Evolutionary conservation across 2,329 filamentous ascomycete species (phyloP).

Genomic region (Aspergillus ustus): DNA sequence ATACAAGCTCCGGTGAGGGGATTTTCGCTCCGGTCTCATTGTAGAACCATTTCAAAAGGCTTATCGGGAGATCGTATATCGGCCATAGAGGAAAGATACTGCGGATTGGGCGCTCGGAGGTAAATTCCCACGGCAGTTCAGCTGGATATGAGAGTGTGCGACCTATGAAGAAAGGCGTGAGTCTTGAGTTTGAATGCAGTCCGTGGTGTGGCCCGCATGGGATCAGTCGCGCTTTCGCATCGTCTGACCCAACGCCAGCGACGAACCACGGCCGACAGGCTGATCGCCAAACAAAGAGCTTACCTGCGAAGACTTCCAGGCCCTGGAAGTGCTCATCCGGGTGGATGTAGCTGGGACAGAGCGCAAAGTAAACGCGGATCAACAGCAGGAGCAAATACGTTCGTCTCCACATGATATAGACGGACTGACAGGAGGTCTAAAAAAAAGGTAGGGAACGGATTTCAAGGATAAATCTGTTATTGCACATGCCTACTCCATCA

Average conservation of each 20-base stretch:
- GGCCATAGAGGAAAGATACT: slow-evolving; percentile 98
- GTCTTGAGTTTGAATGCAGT: neutral
- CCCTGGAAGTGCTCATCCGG: slow-evolving; percentile 99
- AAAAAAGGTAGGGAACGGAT: slow-evolving; percentile 10
- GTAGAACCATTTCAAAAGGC: slow-evolving; percentile 89
- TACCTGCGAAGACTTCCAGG: slow-evolving; percentile 95
- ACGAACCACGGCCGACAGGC: neutral
- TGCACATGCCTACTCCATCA: slow-evolving; percentile 20
- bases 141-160: slow-evolving; percentile 92
- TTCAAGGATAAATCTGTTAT: slow-evolving; percentile 7
- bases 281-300: slow-evolving; percentile 38
- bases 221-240: slow-evolving; percentile 14
- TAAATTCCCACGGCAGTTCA: slow-evolving; percentile 94
- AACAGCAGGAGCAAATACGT: slow-evolving; percentile 83
- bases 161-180: slow-evolving; percentile 58
- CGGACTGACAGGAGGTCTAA: slow-evolving; percentile 19
- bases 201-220: slow-evolving; percentile 4
- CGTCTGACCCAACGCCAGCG: slow-evolving; percentile 2
- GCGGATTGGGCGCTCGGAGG: slow-evolving; percentile 81
- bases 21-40: slow-evolving; percentile 80
- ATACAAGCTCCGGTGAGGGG: slow-evolving; percentile 77
- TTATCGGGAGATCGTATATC: slow-evolving; percentile 91
- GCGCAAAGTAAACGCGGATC: slow-evolving; percentile 88
- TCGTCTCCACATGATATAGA: slow-evolving; percentile 79
- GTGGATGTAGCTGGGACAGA: slow-evolving; percentile 95